Evolutionary conservation across 768 basidiomycete genomes (phyloP).

Genomic region (Tylopilus sp.): DNA sequence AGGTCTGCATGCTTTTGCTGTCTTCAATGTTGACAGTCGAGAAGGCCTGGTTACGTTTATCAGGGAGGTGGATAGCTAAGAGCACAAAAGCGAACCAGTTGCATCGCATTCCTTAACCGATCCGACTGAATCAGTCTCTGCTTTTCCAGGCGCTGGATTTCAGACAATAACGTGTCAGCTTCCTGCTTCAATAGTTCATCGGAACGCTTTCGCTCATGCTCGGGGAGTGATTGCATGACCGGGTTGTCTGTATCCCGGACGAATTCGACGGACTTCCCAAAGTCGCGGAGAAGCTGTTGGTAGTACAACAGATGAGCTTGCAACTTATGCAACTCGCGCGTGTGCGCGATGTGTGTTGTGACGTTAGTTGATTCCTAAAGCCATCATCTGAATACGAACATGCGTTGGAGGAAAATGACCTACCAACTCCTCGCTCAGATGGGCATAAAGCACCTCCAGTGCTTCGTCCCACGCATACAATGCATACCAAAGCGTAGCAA

Average conservation of each 20-base stretch:
- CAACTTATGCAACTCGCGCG: constrained; percentile 53
- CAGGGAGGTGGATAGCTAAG: background rate
- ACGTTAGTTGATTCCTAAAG: constrained; percentile 44
- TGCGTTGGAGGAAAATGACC: background rate
- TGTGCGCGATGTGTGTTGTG: constrained; percentile 37
- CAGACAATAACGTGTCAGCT: constrained; percentile 33
- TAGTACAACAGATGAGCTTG: constrained; percentile 59
- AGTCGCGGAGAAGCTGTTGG: constrained; percentile 51
- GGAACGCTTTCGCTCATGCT: constrained; percentile 3
- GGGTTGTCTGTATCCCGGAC: constrained; percentile 49
- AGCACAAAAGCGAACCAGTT: constrained; percentile 20
- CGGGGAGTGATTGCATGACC: constrained; percentile 32
- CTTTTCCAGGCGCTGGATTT: constrained; percentile 38
- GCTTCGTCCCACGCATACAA: constrained; percentile 63
- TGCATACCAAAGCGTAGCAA: constrained; percentile 53
- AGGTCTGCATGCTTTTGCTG: constrained; percentile 46
- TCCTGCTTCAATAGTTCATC: constrained; percentile 16
- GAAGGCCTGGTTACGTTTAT: constrained; percentile 43
- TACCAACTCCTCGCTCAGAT: constrained; percentile 47
- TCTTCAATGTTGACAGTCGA: constrained; percentile 59
- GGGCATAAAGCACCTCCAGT: constrained; percentile 47
- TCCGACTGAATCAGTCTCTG: constrained; percentile 27
- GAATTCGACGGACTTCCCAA: constrained; percentile 49
- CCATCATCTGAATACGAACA: background rate
- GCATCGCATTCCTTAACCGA: constrained; percentile 32